Evolutionary conservation across 1,139 yeast genomes (phyloP).

Genomic region (Zygosaccharomyces sapae): DNA sequence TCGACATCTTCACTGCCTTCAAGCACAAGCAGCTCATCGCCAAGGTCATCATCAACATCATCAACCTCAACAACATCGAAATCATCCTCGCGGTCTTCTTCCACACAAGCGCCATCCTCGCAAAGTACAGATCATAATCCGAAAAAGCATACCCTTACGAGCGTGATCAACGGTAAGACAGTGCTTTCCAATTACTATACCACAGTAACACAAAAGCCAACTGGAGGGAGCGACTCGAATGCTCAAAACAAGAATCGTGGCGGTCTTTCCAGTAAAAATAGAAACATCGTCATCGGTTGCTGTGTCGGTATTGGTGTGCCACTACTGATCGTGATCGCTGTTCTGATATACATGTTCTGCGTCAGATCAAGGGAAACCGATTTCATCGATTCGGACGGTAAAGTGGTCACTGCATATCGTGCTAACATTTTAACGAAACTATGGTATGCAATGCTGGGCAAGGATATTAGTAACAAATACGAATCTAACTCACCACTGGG

Average conservation of each 20-base stretch:
- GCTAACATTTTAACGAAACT: conserved; percentile 30
- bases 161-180: conserved; percentile 34
- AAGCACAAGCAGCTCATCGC: conserved; percentile 12
- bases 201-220: conserved; percentile 28
- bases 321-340: conserved; percentile 22
- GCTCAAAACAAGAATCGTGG: conserved; percentile 21
- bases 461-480: conserved; percentile 28
- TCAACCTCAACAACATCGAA: conserved; percentile 32
- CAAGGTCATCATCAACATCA: conserved; percentile 9
- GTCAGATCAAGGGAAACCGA: conserved; percentile 34
- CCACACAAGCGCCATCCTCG: conserved; percentile 16
- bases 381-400: conserved; percentile 42
- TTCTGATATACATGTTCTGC: conserved; percentile 31
- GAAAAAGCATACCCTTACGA: conserved; percentile 27
- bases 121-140: conserved; percentile 2
- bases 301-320: conserved; percentile 43
- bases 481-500: conserved; percentile 33
- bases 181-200: conserved; percentile 35
- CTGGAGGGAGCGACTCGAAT: conserved; percentile 15
- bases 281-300: conserved; percentile 48
- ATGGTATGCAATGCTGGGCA: conserved; percentile 32
- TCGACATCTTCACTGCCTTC: conserved; percentile 13
- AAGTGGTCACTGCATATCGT: conserved; percentile 37
- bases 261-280: conserved; percentile 42
- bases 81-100: no score